Percentiles rank a stretch among this genome's conserved stretches.
phyloP scores from a whole-genome alignment of 2,329 filamentous ascomycete genomes.

The Ophiostoma fasciatum region DNA sequence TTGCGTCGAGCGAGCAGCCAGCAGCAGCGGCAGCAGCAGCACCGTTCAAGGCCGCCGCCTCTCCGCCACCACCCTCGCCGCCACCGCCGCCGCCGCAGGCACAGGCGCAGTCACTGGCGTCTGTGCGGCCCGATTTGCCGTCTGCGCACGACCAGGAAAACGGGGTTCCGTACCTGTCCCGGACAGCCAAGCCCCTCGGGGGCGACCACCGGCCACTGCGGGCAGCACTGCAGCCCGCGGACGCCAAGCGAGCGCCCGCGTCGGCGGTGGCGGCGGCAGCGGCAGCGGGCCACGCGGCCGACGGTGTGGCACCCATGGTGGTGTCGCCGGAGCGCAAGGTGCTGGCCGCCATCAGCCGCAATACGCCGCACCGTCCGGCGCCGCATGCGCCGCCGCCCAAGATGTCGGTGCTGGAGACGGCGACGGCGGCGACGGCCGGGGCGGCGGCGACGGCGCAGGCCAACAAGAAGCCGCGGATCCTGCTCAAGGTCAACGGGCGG shows the following conservation, averaged over 20 bases:
- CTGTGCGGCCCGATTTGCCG: slow-evolving; percentile 26
- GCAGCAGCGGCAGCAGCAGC: slow-evolving; percentile 8
- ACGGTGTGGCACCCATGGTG: too few relatives aligned
- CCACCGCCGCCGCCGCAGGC: slow-evolving; percentile 17
- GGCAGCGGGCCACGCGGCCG: too few relatives aligned
- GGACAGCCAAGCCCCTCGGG: slow-evolving; percentile 39
- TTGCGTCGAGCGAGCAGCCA: too few relatives aligned
- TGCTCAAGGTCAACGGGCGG: slow-evolving; percentile 81
- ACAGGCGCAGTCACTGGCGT: not conserved
- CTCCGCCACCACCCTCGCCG: slow-evolving; percentile 41
- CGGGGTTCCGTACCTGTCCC: slow-evolving; percentile 55
- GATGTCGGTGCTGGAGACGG: slow-evolving; percentile 90
- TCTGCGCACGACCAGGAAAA: slow-evolving; percentile 73
- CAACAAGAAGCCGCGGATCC: slow-evolving; percentile 58
- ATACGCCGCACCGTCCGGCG: slow-evolving; percentile 65
- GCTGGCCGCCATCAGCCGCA: slow-evolving; percentile 37
- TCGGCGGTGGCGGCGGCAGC: not conserved
- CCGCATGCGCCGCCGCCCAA: slow-evolving; percentile 76
- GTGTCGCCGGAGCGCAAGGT: slow-evolving; percentile 36
- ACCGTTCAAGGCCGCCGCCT: slow-evolving; percentile 27
- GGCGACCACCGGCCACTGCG: slow-evolving; percentile 36
- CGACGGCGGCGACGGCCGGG: slow-evolving; percentile 67
- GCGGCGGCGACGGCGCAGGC: slow-evolving; percentile 60
- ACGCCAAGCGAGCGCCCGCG: not conserved
- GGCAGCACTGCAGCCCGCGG: slow-evolving; percentile 8